Conservation (phyloP, 352 stramenopile species). For the Globisporangium rhizosaccharum region DNA sequence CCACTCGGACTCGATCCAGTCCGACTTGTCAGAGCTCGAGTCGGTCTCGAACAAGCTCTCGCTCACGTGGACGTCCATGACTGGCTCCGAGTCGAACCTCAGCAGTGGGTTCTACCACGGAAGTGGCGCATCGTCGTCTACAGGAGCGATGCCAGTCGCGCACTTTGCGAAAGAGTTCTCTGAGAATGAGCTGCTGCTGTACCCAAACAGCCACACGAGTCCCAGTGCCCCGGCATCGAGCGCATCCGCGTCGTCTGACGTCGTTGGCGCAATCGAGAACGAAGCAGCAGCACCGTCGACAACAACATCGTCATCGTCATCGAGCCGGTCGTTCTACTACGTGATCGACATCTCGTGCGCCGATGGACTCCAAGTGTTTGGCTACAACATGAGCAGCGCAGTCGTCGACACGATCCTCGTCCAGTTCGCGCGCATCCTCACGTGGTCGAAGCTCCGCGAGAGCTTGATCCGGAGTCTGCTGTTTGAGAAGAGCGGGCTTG, state of each 20-base stretch:
- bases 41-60: conserved; percentile 34
- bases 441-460: conserved; percentile 69
- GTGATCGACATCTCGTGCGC: conserved; percentile 55
- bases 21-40: conserved; percentile 65
- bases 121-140: conserved; percentile 6
- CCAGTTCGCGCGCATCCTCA: conserved; percentile 52
- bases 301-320: not conserved
- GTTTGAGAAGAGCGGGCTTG: conserved; percentile 54
- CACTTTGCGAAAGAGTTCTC: conserved; percentile 29
- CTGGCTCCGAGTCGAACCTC: conserved; percentile 28
- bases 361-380: conserved; percentile 55
- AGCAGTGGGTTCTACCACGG: conserved; percentile 9
- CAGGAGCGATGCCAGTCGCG: not conserved
- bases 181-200: conserved; percentile 54
- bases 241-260: not conserved
- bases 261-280: not conserved
- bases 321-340: conserved; percentile 72
- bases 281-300: not conserved
- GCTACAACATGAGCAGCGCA: conserved; percentile 72
- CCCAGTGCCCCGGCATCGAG: not conserved
- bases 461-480: conserved; percentile 51
- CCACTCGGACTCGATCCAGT: conserved; percentile 66
- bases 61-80: conserved; percentile 29
- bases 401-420: conserved; percentile 53
- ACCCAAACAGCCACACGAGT: conserved; percentile 12